phyloP scores from a whole-genome alignment of 2,329 filamentous ascomycete genomes.

The Cercospora sp. region DNA sequence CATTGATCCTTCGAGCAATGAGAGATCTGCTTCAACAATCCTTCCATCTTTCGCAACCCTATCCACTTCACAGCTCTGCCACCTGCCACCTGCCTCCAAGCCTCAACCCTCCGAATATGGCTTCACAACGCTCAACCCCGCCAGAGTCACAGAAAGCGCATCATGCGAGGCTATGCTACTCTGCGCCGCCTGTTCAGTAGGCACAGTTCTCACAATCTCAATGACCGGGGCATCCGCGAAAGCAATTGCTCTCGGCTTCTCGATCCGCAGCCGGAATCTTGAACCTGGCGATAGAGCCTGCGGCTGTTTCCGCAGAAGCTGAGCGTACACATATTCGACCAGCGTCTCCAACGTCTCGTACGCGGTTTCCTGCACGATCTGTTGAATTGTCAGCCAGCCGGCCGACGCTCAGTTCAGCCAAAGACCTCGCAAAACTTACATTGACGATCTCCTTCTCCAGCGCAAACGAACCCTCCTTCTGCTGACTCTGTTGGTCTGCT shows the following conservation, averaged over 20 bases:
- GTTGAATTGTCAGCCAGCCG: neutral
- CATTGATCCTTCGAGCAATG: neutral
- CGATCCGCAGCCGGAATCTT: constrained; percentile 61
- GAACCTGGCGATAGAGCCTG: constrained; percentile 41
- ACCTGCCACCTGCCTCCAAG: neutral
- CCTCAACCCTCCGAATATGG: constrained; percentile 19
- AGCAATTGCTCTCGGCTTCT: constrained; percentile 72
- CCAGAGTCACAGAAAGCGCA: neutral
- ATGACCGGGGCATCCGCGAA: constrained; percentile 71
- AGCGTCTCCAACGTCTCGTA: constrained; percentile 53
- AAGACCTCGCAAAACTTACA: constrained; percentile 48
- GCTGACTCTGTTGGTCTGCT: constrained; percentile 11
- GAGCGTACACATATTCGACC: constrained; percentile 46
- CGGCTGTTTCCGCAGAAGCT: constrained; percentile 40
- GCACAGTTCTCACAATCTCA: constrained; percentile 50
- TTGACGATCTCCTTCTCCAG: constrained; percentile 62
- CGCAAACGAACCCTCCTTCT: constrained; percentile 48
- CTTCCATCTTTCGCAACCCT: neutral
- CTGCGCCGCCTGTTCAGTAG: neutral
- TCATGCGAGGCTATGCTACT: neutral
- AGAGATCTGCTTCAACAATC: neutral
- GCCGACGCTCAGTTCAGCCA: neutral
- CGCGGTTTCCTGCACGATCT: constrained; percentile 46
- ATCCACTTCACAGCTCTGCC: neutral
- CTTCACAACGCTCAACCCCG: constrained; percentile 24